A percentile compares a stretch with the other conserved stretches of the same genome.
phyloP scores from a whole-genome alignment of 2,329 filamentous ascomycete genomes.

The Akanthomyces uredinophilus region DNA sequence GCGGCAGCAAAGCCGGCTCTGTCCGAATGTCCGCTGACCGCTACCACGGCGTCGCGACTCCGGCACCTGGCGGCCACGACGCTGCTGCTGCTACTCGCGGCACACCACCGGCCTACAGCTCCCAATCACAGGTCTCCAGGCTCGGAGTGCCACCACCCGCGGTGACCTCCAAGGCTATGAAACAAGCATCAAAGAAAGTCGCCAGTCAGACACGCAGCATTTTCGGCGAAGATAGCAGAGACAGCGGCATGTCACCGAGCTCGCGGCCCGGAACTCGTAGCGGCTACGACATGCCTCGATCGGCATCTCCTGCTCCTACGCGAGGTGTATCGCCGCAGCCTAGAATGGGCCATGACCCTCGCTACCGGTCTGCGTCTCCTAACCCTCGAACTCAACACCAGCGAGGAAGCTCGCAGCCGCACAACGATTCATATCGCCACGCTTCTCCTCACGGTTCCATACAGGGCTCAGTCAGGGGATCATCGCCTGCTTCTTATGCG shows the following conservation, averaged over 20 bases:
- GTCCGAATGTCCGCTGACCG: slow-evolving; percentile 89
- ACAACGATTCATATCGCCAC: slow-evolving; percentile 42
- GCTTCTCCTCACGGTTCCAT: slow-evolving; percentile 46
- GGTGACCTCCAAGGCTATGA: slow-evolving; percentile 91
- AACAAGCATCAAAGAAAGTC: slow-evolving; percentile 87
- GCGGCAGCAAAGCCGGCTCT: slow-evolving; percentile 69
- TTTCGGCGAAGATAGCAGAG: slow-evolving; percentile 49
- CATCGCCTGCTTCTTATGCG: slow-evolving; percentile 44
- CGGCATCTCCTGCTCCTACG: slow-evolving; percentile 63
- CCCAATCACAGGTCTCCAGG: slow-evolving; percentile 58
- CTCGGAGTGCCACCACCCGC: slow-evolving; percentile 87
- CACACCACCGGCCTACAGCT: slow-evolving; percentile 84
- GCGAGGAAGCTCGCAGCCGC: slow-evolving; percentile 35
- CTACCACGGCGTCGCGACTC: slow-evolving; percentile 89
- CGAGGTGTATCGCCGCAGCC: slow-evolving; percentile 61
- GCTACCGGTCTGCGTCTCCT: slow-evolving; percentile 52
- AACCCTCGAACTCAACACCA: slow-evolving; percentile 53
- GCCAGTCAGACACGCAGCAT: slow-evolving; percentile 76
- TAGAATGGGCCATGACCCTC: slow-evolving; percentile 42
- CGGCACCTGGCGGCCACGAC: slow-evolving; percentile 50
- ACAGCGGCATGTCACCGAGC: slow-evolving; percentile 28
- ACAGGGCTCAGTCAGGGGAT: slow-evolving; percentile 38
- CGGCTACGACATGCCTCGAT: slow-evolving; percentile 49
- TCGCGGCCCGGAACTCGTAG: slow-evolving; percentile 54
- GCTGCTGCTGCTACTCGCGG: slow-evolving; percentile 57